Evolutionary conservation across 768 basidiomycete species (phyloP).

Genomic region (Strobilomyces echinocephalus): DNA sequence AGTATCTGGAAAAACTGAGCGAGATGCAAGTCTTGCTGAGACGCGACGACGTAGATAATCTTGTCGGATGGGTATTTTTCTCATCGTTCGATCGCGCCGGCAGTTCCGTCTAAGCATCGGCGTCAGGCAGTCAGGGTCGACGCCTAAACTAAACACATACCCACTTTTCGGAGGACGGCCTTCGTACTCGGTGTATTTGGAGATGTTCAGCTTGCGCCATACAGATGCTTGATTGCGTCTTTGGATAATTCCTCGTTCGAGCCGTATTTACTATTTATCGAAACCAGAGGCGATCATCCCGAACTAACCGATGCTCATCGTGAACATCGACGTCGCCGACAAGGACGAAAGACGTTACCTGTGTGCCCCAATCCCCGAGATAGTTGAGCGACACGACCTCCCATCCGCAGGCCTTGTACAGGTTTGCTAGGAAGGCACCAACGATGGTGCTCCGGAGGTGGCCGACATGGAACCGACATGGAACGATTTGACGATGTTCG

Average conservation of each 20-base stretch:
- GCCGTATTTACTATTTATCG: constrained; percentile 91
- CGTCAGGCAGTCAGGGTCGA: background rate
- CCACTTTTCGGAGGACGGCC: constrained; percentile 84
- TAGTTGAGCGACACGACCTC: constrained; percentile 90
- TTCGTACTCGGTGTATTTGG: constrained; percentile 89
- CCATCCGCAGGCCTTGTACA: constrained; percentile 93
- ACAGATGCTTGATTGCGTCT: constrained; percentile 93
- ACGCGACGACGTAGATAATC: constrained; percentile 92
- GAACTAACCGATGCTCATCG: constrained; percentile 42
- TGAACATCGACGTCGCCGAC: background rate
- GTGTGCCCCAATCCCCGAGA: constrained; percentile 97
- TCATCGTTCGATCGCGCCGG: constrained; percentile 87
- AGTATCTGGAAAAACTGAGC: constrained; percentile 93
- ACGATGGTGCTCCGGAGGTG: constrained; percentile 98
- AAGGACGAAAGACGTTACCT: constrained; percentile 45
- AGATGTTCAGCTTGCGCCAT: constrained; percentile 92
- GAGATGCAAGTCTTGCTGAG: constrained; percentile 83
- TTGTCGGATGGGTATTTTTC: constrained; percentile 87
- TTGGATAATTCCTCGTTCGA: constrained; percentile 74
- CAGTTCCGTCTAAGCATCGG: constrained; percentile 72
- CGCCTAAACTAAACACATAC: constrained; percentile 31
- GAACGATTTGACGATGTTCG: constrained; percentile 98
- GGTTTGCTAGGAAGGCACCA: constrained; percentile 87
- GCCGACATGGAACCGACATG: constrained; percentile 98
- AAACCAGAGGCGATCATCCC: constrained; percentile 89